Base-by-base conservation (phyloP, 331 rosid species). In the Malus hybrid region DNA sequence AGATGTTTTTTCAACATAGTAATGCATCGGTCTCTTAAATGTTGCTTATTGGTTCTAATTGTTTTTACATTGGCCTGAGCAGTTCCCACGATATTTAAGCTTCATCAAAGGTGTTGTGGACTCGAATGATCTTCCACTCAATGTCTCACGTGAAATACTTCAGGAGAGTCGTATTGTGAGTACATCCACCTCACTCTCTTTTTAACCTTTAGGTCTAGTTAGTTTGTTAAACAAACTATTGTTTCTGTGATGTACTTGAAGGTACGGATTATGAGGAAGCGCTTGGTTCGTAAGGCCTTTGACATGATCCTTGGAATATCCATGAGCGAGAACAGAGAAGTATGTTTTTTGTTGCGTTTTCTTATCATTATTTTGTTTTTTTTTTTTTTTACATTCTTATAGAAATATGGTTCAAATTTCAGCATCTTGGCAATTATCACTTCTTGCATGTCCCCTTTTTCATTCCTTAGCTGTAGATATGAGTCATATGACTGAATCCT, bases 301-400 rank as follows among this genome's bases (percentile, higher is more conserved):
- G 99, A 92, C 81, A 89, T 95, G 99, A 90, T 95, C 76, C 83
- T 95, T 53, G 99, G 99, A 72, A 89, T 95, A 85, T 95, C 99
- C 80, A 24, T 92, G 91, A 95, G 97, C 70, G 97, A 95, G 70
- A 84, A 90, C 66, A 95, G 73, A 87, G 96, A 84, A 71, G 99
- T 92, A 88, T 71, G 86, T 61, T 69, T 65, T 70, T 32, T 15
- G 60, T 78, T 67, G 29, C 68, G 14, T 30, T 39, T 50, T 15
- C 52, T 32, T 76, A 28, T 18, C 1, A 20, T 32, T 19, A 6
- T 44, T 26, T 42, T 42, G 46, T 52, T 18, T 55, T 7, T 78
- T 18, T 55, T 7, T 78, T 30, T 26, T 6, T 26, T 3, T 55
- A 26, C 14, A n/a, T 61, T 71, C 44, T 55, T 58, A 24, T 55